Evolutionary conservation across 1,284 basidiomycete genomes (phyloP).

Genomic region (Cutaneotrichosporon spelunceum): DNA sequence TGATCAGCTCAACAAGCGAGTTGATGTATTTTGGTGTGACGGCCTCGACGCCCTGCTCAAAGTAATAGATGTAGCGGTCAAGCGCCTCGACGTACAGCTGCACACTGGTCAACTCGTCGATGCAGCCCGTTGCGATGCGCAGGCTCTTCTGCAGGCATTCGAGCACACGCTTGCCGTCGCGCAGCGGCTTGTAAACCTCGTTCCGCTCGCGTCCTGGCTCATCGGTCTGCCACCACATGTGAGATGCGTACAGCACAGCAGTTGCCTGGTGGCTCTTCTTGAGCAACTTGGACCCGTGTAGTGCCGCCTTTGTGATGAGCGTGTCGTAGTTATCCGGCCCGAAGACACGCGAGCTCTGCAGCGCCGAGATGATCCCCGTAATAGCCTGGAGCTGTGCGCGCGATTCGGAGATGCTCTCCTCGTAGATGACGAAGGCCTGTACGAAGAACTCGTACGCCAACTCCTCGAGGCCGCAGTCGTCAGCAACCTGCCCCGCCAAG

Average conservation of each 20-base stretch:
- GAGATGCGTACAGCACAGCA: constrained; percentile 88
- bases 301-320: constrained; percentile 87
- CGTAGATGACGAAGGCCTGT: constrained; percentile 91
- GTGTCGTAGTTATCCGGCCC: constrained; percentile 91
- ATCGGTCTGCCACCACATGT: constrained; percentile 91
- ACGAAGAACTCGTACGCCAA: constrained; percentile 93
- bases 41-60: constrained; percentile 83
- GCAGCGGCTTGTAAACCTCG: constrained; percentile 58
- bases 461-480: constrained; percentile 88
- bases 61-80: constrained; percentile 87
- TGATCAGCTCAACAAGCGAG: constrained; percentile 87
- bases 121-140: constrained; percentile 86
- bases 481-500: constrained; percentile 86
- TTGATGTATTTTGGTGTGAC: constrained; percentile 93
- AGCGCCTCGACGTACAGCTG: constrained; percentile 91
- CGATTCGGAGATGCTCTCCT: constrained; percentile 89
- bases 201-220: constrained; percentile 43
- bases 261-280: constrained; percentile 96
- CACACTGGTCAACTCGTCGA: constrained; percentile 89
- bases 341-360: constrained; percentile 80
- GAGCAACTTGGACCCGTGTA: constrained; percentile 86
- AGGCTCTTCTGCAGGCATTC: constrained; percentile 92
- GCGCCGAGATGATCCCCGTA: constrained; percentile 80
- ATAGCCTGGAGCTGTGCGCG: constrained; percentile 90
- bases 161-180: constrained; percentile 89